Conservation (phyloP, 176 grass and related monocot genomes). For the Dactylis glomerata region DNA sequence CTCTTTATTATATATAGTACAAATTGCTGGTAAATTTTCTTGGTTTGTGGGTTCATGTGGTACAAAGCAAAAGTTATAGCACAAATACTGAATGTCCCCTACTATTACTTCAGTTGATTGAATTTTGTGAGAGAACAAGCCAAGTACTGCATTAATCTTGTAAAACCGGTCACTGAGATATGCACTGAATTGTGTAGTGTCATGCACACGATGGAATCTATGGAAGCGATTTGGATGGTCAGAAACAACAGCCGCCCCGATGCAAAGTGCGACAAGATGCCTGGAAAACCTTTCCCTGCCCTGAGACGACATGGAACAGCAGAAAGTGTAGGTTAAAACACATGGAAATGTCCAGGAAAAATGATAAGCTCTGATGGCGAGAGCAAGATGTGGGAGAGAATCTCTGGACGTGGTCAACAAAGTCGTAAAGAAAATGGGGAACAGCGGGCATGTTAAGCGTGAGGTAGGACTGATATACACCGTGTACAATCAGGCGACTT, state of each 20-base stretch:
- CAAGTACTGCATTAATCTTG: background rate
- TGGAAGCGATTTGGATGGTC: background rate
- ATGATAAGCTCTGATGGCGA: background rate
- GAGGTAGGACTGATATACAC: background rate
- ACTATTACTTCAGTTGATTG: background rate
- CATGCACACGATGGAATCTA: background rate
- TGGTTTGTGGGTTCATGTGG: background rate
- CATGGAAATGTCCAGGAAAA: background rate
- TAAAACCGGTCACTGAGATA: background rate
- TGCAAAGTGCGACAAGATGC: background rate
- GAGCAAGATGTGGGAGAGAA: background rate
- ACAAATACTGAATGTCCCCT: background rate
- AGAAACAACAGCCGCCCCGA: background rate
- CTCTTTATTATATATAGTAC: background rate
- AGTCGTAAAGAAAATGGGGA: background rate
- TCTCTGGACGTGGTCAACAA: background rate
- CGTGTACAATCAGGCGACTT: too few species aligned
- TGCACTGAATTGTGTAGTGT: background rate
- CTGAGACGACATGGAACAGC: background rate
- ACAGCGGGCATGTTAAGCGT: background rate
- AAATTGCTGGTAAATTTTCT: background rate
- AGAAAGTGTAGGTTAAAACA: background rate
- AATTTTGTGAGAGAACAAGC: background rate
- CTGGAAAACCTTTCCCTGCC: background rate
- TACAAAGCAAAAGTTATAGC: background rate